phyloP scores from a whole-genome alignment of 1,139 yeast species.

The Arxiozyma heterogenica region DNA sequence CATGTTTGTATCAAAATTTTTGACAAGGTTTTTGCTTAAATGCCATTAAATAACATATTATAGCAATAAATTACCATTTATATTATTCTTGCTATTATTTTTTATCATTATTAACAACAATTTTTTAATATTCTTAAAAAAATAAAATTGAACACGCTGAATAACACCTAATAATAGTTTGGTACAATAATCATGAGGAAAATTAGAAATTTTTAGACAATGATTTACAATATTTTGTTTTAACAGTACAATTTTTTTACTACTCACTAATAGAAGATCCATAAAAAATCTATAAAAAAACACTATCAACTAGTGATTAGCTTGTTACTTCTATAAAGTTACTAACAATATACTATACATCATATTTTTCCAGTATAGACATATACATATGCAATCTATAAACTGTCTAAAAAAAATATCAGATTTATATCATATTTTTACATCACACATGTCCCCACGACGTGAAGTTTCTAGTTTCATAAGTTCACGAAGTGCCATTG shows the following conservation, averaged over 20 bases:
- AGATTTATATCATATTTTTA: constrained; percentile 15
- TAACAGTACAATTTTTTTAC: neutral
- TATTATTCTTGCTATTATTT: neutral
- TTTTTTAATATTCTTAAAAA: neutral
- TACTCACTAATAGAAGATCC: too few species aligned
- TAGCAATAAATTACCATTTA: neutral
- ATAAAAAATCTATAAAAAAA: too few species aligned
- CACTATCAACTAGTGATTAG: too few species aligned
- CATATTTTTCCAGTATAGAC: neutral
- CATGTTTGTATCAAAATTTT: neutral
- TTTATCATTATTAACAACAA: too few species aligned
- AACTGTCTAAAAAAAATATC: constrained; percentile 7
- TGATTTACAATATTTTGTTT: too few species aligned
- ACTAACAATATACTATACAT: too few species aligned
- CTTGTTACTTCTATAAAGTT: too few species aligned
- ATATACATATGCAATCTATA: neutral
- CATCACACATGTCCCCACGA: constrained; percentile 44
- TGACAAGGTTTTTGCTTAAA: neutral
- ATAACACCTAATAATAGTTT: neutral
- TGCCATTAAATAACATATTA: neutral
- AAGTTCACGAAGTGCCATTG: constrained; percentile 92
- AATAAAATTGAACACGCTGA: too few species aligned
- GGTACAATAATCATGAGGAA: too few species aligned
- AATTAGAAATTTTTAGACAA: neutral
- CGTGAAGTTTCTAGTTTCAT: constrained; percentile 78